phyloP scores from a whole-genome alignment of 768 basidiomycete genomes.

The Mrakia blollopis region DNA sequence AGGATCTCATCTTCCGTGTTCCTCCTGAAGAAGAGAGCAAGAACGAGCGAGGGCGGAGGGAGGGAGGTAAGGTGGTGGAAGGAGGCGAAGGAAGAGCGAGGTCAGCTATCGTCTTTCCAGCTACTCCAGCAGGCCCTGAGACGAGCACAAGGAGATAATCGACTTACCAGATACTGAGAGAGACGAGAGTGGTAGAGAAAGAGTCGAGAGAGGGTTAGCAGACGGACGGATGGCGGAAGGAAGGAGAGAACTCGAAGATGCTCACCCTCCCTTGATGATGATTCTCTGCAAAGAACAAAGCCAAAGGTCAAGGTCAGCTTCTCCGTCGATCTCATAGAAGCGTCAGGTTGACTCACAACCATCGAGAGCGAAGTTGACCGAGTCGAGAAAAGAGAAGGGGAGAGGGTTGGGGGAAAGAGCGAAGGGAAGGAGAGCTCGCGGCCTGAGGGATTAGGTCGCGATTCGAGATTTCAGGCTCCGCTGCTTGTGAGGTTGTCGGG shows the following conservation, averaged over 20 bases:
- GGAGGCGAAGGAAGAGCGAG: neutral
- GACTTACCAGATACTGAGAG: conserved; percentile 26
- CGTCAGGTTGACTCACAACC: neutral
- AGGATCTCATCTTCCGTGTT: conserved; percentile 74
- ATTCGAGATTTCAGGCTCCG: too few relatives aligned
- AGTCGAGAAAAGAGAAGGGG: neutral
- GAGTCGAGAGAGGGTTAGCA: neutral
- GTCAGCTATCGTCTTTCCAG: neutral
- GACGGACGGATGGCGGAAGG: neutral
- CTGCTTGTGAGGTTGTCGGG: too few relatives aligned
- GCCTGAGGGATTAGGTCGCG: too few relatives aligned
- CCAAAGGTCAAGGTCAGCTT: neutral
- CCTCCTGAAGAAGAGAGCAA: conserved; percentile 17
- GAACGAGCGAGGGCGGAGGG: neutral
- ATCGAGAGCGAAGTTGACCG: neutral
- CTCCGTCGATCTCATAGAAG: neutral
- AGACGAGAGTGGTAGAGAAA: too few relatives aligned
- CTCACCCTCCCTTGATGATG: conserved; percentile 35
- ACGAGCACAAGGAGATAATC: too few relatives aligned
- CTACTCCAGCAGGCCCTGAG: neutral
- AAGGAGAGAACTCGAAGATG: neutral
- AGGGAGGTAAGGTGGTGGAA: neutral
- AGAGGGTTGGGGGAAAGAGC: neutral
- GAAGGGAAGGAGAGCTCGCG: too few relatives aligned
- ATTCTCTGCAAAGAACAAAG: conserved; percentile 13